Percentiles rank a stretch among this genome's conserved stretches.
Conservation (phyloP, 108 stramenopile genomes). For the Nitzschia palea region DNA sequence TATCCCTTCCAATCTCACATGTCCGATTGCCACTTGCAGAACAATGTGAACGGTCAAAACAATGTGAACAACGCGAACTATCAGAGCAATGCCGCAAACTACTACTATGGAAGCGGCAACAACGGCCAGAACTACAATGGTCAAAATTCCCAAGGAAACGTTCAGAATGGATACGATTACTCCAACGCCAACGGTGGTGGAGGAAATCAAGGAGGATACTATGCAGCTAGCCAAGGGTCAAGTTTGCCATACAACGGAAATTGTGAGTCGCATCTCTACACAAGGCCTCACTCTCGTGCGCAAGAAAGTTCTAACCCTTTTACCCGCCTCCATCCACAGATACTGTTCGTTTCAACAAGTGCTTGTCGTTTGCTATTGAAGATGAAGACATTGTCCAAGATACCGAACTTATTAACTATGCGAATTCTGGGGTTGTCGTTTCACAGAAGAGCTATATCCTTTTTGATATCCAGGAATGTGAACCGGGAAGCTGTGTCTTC, state of each 20-base stretch:
- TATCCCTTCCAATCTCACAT: not conserved
- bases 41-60: no score
- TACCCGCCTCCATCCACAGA: not conserved
- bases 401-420: slow-evolving; percentile 32
- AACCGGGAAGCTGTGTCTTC: slow-evolving; percentile 16
- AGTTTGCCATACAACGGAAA: slow-evolving; percentile 12
- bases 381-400: slow-evolving; percentile 28
- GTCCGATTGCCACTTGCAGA: not conserved
- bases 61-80: not conserved
- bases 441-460: slow-evolving; percentile 40
- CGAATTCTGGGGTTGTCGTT: slow-evolving; percentile 24
- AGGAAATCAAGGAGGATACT: no score
- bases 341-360: slow-evolving; percentile 18
- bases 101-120: not conserved
- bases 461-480: slow-evolving; percentile 30
- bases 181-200: no score
- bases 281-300: not conserved
- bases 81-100: not conserved
- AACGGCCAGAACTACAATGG: no score
- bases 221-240: not conserved
- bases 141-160: not conserved
- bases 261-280: slow-evolving; percentile 4
- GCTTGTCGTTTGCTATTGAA: slow-evolving; percentile 4
- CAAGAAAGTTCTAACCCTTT: not conserved
- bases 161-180: not conserved